phyloP scores from a whole-genome alignment of 1,284 basidiomycete species.

The Trichosporon sp. region DNA sequence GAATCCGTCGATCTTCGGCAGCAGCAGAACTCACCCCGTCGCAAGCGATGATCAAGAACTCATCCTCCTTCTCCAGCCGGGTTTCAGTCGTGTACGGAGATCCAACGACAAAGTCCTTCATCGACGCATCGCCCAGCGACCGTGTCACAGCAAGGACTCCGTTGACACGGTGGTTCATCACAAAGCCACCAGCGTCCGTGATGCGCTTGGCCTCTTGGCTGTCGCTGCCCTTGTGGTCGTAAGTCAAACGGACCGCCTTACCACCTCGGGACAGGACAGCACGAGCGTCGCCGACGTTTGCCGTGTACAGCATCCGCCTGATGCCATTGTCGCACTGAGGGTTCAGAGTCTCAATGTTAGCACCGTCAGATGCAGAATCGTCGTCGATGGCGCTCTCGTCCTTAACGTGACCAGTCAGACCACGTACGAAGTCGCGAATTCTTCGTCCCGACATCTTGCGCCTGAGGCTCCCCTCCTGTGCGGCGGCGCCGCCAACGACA shows the following conservation, averaged over 20 bases:
- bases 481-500: constrained; percentile 24
- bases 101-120: constrained; percentile 99
- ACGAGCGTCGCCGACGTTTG: constrained; percentile 75
- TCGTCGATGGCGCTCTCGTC: constrained; percentile 30
- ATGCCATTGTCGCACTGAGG: constrained; percentile 37
- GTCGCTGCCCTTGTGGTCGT: constrained; percentile 98
- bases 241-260: constrained; percentile 86
- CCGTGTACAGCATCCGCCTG: constrained; percentile 83
- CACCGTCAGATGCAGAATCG: constrained; percentile 31
- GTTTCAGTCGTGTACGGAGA: constrained; percentile 98
- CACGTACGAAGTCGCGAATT: constrained; percentile 47
- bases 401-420: constrained; percentile 33
- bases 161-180: constrained; percentile 97
- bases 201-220: constrained; percentile 96
- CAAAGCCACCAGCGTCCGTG: constrained; percentile 94
- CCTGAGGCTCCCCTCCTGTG: constrained; percentile 20
- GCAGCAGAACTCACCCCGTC: constrained; percentile 73
- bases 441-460: constrained; percentile 38
- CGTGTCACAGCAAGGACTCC: constrained; percentile 93
- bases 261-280: constrained; percentile 62
- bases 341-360: constrained; percentile 45
- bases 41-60: constrained; percentile 93
- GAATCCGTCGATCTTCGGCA: not conserved
- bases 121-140: constrained; percentile 91
- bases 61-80: constrained; percentile 80